A percentile compares a stretch with the other conserved stretches of the same genome.
Conservation (phyloP, 2,329 filamentous ascomycete genomes). For the Xylariomycetidae sp. region DNA sequence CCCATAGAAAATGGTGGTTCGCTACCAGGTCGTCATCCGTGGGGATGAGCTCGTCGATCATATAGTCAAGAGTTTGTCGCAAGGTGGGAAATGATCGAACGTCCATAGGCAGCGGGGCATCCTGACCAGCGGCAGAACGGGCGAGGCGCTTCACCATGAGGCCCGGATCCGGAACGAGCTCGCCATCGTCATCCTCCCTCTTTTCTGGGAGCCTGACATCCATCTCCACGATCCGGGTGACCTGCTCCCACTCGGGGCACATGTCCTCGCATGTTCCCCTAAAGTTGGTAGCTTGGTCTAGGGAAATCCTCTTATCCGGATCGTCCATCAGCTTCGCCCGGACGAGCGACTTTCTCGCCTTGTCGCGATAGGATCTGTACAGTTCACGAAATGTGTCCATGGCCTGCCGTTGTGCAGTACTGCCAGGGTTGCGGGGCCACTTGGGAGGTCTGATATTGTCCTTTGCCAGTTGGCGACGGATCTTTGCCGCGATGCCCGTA, state of each 20-base stretch:
- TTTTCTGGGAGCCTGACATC: slow-evolving; percentile 56
- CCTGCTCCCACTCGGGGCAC: slow-evolving; percentile 64
- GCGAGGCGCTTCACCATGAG: slow-evolving; percentile 65
- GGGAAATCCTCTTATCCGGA: slow-evolving; percentile 56
- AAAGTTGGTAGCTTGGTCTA: slow-evolving; percentile 62
- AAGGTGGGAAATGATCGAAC: slow-evolving; percentile 58
- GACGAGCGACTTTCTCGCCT: slow-evolving; percentile 53
- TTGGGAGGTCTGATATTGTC: slow-evolving; percentile 49
- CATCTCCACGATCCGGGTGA: slow-evolving; percentile 57
- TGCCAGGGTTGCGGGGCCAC: slow-evolving; percentile 53
- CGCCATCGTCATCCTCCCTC: slow-evolving; percentile 31
- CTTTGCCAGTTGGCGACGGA: slow-evolving; percentile 48
- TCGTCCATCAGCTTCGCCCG: slow-evolving; percentile 60
- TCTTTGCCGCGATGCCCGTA: slow-evolving; percentile 37
- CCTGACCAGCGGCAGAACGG: slow-evolving; percentile 63
- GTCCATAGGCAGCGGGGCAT: slow-evolving; percentile 63
- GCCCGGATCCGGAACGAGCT: slow-evolving; percentile 41
- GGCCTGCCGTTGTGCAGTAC: slow-evolving; percentile 43
- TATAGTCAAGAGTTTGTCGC: slow-evolving; percentile 57
- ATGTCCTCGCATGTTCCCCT: slow-evolving; percentile 66
- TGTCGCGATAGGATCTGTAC: slow-evolving; percentile 53
- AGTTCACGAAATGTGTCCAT: slow-evolving; percentile 52
- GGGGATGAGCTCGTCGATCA: slow-evolving; percentile 55
- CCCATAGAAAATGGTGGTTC: slow-evolving; percentile 63
- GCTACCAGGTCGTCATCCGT: slow-evolving; percentile 49